Evolutionary conservation across 305 asterid species (phyloP), one percentile per base, ranked within the genome.

Genomic region (Solanum hybrid): DNA sequence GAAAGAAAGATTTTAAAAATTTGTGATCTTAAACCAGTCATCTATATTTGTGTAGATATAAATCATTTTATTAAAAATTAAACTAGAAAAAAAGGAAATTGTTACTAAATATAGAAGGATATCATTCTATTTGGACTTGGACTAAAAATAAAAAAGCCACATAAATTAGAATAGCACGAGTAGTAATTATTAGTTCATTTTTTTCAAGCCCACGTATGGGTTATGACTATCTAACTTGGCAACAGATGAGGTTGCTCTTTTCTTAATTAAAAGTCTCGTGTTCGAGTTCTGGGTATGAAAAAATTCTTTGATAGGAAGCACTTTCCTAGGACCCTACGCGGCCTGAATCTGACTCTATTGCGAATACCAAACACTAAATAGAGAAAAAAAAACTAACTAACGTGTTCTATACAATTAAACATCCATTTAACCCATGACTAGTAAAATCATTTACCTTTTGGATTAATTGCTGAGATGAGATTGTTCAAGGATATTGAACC

Each of bases 1-100:
- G 7, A 10, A 4, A 3, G 2, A 69, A 42, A 1, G 0, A 4
- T 42, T 12, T 4, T 1, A 0, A 10, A 1, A 69, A 24, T 10
- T 69, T 69, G 14, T 69, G 4, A 69, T 24, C 6, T 24, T 4
- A n/a, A 69, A 64, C 2, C 2, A 10, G 1, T 69, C 2, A 69
- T 24, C 11, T 2, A 69, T 24, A 69, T 10, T n/a, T 66, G 7
- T 66, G 6, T 10, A 12, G 11, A 3, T 66, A n/a, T 66, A 10
- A n/a, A 66, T 66, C 1, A 10, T 60, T 14, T 45, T 5, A 42
- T 13, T 42, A 42, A 42, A 42, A 40, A 10, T 3, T 1, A 40
- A 40, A 40, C 4, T 40, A 11, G 4, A 42, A 42, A 45, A 51
- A 45, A 51, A 51, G 2, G 1, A 51, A 51, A 60, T 19, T 60